phyloP scores from a whole-genome alignment of 2,329 filamentous ascomycete genomes.

The Zymoseptoria ardabiliae region DNA sequence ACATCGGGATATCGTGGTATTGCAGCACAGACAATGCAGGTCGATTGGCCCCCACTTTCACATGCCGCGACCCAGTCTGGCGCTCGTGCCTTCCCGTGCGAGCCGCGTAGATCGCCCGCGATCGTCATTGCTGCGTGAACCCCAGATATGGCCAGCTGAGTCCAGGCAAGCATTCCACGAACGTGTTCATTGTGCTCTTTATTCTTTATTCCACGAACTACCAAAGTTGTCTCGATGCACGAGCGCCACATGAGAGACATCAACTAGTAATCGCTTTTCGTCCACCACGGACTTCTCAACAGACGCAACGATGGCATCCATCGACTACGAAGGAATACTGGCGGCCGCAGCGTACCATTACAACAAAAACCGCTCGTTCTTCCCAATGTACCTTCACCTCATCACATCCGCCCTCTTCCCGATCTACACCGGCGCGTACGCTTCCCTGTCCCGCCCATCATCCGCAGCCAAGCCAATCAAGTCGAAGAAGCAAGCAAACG shows the following conservation, averaged over 20 bases:
- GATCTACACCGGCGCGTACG: slow-evolving; percentile 78
- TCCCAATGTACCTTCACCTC: slow-evolving; percentile 55
- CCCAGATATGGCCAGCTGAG: background rate
- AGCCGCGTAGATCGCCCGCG: background rate
- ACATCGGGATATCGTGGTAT: background rate
- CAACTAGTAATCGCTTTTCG: background rate
- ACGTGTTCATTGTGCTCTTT: background rate
- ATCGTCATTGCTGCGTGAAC: background rate
- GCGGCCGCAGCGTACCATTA: slow-evolving; percentile 10
- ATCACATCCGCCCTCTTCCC: slow-evolving; percentile 66
- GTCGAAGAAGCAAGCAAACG: slow-evolving; percentile 31
- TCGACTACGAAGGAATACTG: slow-evolving; percentile 2
- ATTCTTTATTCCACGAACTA: slow-evolving; percentile 3
- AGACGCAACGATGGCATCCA: background rate
- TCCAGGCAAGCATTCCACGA: background rate
- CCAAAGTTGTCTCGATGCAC: background rate
- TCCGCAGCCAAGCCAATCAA: slow-evolving; percentile 61
- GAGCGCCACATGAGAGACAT: background rate
- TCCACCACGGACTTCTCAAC: background rate
- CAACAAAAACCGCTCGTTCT: slow-evolving; percentile 30
- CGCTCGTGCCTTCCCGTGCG: background rate
- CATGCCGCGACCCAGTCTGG: background rate
- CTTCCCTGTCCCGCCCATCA: slow-evolving; percentile 73
- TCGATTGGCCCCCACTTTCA: background rate
- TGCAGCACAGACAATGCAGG: background rate